These are phyloP conservation scores for Fennellomyces sp. DNA, from an alignment of 371 early-diverging fungal genomes.

Conservation along the genomic window DNA sequence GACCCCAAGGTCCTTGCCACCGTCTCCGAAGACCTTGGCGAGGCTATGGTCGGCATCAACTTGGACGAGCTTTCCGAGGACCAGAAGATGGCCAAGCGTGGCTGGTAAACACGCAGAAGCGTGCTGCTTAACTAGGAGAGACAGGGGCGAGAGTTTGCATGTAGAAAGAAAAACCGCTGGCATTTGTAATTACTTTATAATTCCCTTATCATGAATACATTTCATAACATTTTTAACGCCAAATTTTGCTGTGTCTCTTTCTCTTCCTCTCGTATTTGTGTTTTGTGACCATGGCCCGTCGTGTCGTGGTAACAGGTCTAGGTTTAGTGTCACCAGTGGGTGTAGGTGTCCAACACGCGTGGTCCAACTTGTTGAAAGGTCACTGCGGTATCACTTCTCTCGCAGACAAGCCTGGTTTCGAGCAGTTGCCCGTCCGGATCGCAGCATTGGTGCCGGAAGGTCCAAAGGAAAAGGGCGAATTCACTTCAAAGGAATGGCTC, in stretches of 20 bases:
- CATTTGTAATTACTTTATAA: too few species aligned
- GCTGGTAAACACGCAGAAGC: slow-evolving; percentile 74
- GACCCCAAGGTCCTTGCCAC: slow-evolving; percentile 88
- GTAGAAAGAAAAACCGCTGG: too few species aligned
- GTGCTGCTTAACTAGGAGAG: too few species aligned
- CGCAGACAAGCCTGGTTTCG: slow-evolving; percentile 43
- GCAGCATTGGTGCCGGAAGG: slow-evolving; percentile 78
- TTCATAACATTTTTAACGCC: too few species aligned
- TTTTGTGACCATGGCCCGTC: slow-evolving; percentile 33
- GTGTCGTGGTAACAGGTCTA: slow-evolving; percentile 95
- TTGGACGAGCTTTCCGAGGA: slow-evolving; percentile 68
- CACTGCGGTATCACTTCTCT: slow-evolving; percentile 82
- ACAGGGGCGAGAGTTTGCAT: too few species aligned
- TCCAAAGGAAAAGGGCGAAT: slow-evolving; percentile 54
- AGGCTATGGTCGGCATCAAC: slow-evolving; percentile 97
- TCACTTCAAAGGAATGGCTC: slow-evolving; percentile 74
- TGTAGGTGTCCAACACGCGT: slow-evolving; percentile 70
- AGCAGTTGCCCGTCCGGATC: slow-evolving; percentile 76
- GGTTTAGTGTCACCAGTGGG: slow-evolving; percentile 95
- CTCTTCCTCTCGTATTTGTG: background rate
- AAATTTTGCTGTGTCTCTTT: slow-evolving; percentile 1
- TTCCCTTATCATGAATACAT: too few species aligned
- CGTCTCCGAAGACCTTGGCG: slow-evolving; percentile 92
- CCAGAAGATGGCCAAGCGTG: slow-evolving; percentile 75
- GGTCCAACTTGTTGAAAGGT: slow-evolving; percentile 76